A percentile compares a stretch with the other conserved stretches of the same genome.
Conservation (phyloP, 2,329 filamentous ascomycete species). For the Iodosphaeria phyllophila region DNA sequence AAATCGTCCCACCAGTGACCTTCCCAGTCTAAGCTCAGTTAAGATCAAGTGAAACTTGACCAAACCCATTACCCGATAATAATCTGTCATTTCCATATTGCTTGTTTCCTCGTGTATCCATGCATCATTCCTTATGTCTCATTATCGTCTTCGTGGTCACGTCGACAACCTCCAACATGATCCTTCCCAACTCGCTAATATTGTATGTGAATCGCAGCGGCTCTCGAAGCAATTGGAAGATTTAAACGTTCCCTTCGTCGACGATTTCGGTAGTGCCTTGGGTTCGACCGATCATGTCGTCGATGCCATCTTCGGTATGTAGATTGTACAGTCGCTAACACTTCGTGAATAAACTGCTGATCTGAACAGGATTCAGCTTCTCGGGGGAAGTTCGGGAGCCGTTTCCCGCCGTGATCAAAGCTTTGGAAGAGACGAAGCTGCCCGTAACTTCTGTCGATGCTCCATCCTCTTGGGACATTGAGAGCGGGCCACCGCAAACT, state of each 20-base stretch:
- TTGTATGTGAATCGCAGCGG: conserved; percentile 35
- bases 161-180: not conserved
- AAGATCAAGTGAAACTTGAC: no score
- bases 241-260: conserved; percentile 64
- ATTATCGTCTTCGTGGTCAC: conserved; percentile 1
- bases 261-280: conserved; percentile 56
- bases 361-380: conserved; percentile 62
- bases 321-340: conserved; percentile 1
- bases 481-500: conserved; percentile 58
- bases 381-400: conserved; percentile 82
- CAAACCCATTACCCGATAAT: no score
- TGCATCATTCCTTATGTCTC: not conserved
- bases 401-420: conserved; percentile 64
- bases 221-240: conserved; percentile 71
- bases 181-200: conserved; percentile 1
- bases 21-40: no score
- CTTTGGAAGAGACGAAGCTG: conserved; percentile 51
- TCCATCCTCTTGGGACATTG: conserved; percentile 88
- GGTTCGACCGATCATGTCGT: conserved; percentile 59
- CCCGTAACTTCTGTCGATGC: conserved; percentile 83
- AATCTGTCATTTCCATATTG: no score
- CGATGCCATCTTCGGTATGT: conserved; percentile 77
- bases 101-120: conserved; percentile 1
- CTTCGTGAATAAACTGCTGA: conserved; percentile 1
- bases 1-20: no score